These are phyloP conservation scores for Syncephalastrum monosporum DNA, from an alignment of 371 early-diverging fungal species.

Conservation along the genomic window DNA sequence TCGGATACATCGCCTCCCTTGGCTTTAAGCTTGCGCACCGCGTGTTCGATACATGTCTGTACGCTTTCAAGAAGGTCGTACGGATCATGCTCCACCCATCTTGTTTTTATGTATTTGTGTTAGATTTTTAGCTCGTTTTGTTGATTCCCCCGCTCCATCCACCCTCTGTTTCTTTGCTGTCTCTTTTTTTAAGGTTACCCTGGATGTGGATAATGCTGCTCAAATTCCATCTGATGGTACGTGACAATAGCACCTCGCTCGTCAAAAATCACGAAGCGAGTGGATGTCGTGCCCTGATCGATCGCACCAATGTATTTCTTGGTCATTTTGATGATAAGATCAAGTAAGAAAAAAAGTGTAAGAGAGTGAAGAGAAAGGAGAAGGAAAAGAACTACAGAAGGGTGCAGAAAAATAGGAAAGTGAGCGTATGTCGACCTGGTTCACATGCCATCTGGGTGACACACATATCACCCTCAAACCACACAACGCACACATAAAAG, in stretches of 20 bases:
- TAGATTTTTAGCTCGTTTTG: not conserved
- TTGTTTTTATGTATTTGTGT: constrained; percentile 11
- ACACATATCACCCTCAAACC: not conserved
- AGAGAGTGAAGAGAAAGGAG: constrained; percentile 4
- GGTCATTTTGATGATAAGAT: constrained; percentile 5
- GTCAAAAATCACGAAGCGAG: constrained; percentile 94
- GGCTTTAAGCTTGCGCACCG: constrained; percentile 64
- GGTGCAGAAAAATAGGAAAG: constrained; percentile 5
- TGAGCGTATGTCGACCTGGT: not conserved
- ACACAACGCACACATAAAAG: not conserved
- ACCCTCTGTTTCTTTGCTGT: too few relatives aligned
- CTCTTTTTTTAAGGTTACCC: constrained; percentile 54
- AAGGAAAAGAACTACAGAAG: constrained; percentile 7
- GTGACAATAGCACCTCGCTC: constrained; percentile 71
- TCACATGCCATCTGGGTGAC: not conserved
- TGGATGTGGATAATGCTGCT: constrained; percentile 75
- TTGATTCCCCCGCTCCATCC: too few relatives aligned
- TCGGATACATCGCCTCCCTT: constrained; percentile 61
- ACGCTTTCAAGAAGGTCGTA: constrained; percentile 73
- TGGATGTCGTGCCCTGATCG: constrained; percentile 95
- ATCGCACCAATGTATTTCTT: constrained; percentile 70
- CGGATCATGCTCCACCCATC: constrained; percentile 94
- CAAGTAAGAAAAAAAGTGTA: constrained; percentile 1
- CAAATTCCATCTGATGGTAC: constrained; percentile 82
- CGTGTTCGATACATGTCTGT: constrained; percentile 68